Evolutionary conservation across 2,329 filamentous ascomycete genomes (phyloP).

Genomic region (Xylaria sp.): DNA sequence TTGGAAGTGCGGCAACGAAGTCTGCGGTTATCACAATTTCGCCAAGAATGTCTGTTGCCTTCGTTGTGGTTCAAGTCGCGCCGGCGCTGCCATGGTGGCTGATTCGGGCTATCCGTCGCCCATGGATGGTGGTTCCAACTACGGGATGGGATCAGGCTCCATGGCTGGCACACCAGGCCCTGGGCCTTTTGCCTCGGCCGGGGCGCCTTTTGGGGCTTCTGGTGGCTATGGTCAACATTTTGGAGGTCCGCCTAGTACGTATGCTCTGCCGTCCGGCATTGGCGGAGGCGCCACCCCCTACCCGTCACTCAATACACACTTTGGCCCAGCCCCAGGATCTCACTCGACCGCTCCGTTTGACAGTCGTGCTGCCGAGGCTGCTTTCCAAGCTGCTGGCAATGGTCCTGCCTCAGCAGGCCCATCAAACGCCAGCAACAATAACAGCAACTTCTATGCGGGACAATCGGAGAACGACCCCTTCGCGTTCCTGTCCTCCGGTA

Average conservation of each 20-base stretch:
- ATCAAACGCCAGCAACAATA: slow-evolving; percentile 51
- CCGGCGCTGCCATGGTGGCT: slow-evolving; percentile 91
- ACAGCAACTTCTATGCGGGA: slow-evolving; percentile 75
- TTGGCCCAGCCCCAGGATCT: slow-evolving; percentile 77
- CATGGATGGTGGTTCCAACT: slow-evolving; percentile 86
- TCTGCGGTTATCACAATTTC: slow-evolving; percentile 98
- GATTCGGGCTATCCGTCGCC: slow-evolving; percentile 91
- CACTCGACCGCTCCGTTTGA: slow-evolving; percentile 90
- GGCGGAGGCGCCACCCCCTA: slow-evolving; percentile 82
- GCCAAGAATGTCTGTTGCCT: slow-evolving; percentile 99
- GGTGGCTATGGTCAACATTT: slow-evolving; percentile 81
- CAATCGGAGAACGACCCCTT: slow-evolving; percentile 79
- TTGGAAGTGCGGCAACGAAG: slow-evolving; percentile 98
- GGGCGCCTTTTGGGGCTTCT: slow-evolving; percentile 72
- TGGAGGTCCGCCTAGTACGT: slow-evolving; percentile 86
- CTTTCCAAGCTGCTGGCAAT: slow-evolving; percentile 89
- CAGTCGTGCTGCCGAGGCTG: slow-evolving; percentile 91
- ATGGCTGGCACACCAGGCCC: slow-evolving; percentile 86
- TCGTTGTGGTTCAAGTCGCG: slow-evolving; percentile 93
- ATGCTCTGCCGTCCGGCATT: slow-evolving; percentile 86
- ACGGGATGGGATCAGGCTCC: slow-evolving; percentile 86
- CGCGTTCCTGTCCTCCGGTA: slow-evolving; percentile 79
- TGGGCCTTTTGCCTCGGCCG: slow-evolving; percentile 76
- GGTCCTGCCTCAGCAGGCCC: slow-evolving; percentile 80
- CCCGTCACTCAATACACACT: slow-evolving; percentile 84